Evolutionary conservation across 129 eudicot species (phyloP), one percentile per base, ranked within the genome.

Genomic region (Arctium minus): DNA sequence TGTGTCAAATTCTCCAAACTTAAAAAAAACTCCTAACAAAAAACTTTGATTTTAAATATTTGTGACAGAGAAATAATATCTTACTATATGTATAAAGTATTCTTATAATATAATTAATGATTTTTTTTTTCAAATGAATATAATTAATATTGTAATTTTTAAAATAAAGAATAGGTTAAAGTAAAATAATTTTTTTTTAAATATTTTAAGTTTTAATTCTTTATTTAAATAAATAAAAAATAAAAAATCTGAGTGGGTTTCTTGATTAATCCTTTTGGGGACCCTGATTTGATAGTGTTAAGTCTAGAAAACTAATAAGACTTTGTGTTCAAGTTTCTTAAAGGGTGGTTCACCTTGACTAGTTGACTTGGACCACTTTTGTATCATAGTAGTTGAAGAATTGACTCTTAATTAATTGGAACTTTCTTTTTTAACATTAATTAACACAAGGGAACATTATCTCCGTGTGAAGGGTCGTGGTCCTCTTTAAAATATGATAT

Each of bases 251-350:
- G 82, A 37, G 82, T 83, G 72, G 77, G 79, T 11, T 70, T 48
- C 30, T 15, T 12, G 72, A 76, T 76, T 48, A 18, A 18, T 32
- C 62, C 48, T 39, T 53, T 71, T 44, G 75, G 85, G 85, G 37
- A 27, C 30, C 71, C 37, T 65, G 11, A 31, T 72, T 84, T 71
- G 74, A 72, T 60, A 69, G 27, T 72, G 32, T 71, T 56, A 17
- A 22, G 74, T 30, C 53, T 42, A 65, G 38, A 65, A 74, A 62
- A 67, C 38, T 7, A 62, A 5, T 1, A 44, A 81, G 42, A 48
- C 81, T 56, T 76, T 15, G 72, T 65, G 74, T 35, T 70, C 60
- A 37, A 83, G 82, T 72, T 78, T 72, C 75, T 78, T 84, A 35
- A 75, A 48, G 8, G 72, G 39, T 76, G 5, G 73, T 35, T 68